Conservation (phyloP, 768 basidiomycete species). For the Calocera viscosa region DNA sequence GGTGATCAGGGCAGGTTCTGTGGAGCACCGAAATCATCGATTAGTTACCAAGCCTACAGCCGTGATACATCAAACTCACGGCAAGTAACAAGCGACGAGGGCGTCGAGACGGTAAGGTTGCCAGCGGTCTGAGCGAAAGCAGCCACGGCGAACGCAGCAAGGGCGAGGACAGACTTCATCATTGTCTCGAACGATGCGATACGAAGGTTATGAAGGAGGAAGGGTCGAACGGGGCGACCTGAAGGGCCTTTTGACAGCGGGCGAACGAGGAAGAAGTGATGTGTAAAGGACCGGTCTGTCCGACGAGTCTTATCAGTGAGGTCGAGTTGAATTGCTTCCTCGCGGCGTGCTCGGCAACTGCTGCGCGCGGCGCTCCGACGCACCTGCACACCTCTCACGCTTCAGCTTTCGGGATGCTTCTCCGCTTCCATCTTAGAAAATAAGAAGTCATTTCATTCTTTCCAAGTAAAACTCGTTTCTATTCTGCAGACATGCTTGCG, state of each 20-base stretch:
- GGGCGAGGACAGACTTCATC: conserved; percentile 1
- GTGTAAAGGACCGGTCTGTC: neutral
- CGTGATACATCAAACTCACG: neutral
- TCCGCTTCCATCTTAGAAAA: neutral
- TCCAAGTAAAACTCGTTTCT: no score
- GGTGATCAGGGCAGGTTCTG: neutral
- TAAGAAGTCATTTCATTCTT: neutral
- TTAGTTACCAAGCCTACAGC: neutral
- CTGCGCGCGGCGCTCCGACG: neutral
- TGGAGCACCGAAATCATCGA: neutral
- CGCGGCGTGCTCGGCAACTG: neutral
- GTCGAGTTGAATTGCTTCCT: conserved; percentile 1
- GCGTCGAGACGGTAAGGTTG: neutral
- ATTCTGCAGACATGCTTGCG: no score
- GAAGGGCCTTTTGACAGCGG: neutral
- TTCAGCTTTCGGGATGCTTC: neutral
- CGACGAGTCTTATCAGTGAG: neutral
- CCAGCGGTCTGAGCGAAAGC: neutral
- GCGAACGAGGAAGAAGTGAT: neutral
- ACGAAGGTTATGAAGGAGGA: neutral
- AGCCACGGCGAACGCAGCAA: neutral
- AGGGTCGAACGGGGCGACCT: neutral
- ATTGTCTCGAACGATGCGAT: neutral
- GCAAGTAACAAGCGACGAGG: neutral
- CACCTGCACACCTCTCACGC: neutral